Conservation (phyloP, 495 filamentous ascomycete genomes). For the Penicillium antarcticum region DNA sequence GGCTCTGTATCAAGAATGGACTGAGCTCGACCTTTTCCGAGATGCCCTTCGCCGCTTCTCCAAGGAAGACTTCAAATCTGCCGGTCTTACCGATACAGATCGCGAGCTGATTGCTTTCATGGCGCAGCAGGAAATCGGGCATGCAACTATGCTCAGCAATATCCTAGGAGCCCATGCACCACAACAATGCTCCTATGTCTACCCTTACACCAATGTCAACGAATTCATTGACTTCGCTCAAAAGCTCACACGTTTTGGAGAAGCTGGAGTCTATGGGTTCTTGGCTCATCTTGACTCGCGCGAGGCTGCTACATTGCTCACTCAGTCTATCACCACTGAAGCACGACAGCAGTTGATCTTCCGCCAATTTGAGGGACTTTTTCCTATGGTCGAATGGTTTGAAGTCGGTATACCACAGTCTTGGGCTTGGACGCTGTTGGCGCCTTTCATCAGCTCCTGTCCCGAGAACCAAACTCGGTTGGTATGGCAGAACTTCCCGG, state of each 20-base stretch:
- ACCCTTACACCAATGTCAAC: constrained; percentile 71
- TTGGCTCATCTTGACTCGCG: constrained; percentile 76
- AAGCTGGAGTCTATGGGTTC: constrained; percentile 82
- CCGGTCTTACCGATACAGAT: constrained; percentile 66
- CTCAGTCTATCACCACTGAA: constrained; percentile 79
- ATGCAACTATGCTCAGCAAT: constrained; percentile 75
- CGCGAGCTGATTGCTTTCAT: constrained; percentile 75
- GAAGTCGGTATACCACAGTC: constrained; percentile 77
- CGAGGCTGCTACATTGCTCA: constrained; percentile 67
- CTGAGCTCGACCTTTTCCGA: constrained; percentile 86
- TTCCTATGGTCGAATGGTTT: constrained; percentile 86
- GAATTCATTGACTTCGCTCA: constrained; percentile 87
- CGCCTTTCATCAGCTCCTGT: constrained; percentile 80
- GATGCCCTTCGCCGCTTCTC: constrained; percentile 71
- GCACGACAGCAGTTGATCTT: constrained; percentile 87
- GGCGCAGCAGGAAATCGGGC: constrained; percentile 81
- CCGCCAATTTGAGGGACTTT: constrained; percentile 80
- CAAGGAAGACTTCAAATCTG: constrained; percentile 63
- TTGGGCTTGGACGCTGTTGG: constrained; percentile 83
- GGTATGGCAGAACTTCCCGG: constrained; percentile 87
- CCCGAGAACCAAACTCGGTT: constrained; percentile 71
- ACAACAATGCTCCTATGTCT: constrained; percentile 75
- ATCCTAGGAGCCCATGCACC: constrained; percentile 71
- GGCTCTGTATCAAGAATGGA: constrained; percentile 78
- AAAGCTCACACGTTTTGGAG: constrained; percentile 78